Evolutionary conservation across 2,329 filamentous ascomycete species (phyloP).

Genomic region (Calonectria leucothoes): DNA sequence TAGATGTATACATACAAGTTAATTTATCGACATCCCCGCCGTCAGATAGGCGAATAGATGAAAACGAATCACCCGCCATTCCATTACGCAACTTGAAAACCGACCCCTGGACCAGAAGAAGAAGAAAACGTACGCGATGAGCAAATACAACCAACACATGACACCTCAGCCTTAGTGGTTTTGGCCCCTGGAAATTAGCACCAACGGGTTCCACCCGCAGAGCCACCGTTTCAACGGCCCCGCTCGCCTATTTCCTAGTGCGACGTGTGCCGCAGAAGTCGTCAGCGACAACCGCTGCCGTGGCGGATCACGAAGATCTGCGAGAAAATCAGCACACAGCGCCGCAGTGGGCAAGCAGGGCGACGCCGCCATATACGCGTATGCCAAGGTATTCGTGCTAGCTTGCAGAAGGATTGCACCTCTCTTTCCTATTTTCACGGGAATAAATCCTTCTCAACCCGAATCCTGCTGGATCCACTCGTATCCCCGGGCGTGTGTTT

Average conservation of each 20-base stretch:
- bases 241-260: not conserved
- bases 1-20: too few relatives aligned
- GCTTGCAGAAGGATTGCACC: too few relatives aligned
- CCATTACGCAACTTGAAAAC: not conserved
- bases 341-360: not conserved
- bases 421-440: not conserved
- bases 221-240: not conserved
- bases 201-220: not conserved
- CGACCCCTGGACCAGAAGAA: not conserved
- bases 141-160: not conserved
- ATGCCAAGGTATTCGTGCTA: too few relatives aligned
- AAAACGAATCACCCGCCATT: not conserved
- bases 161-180: not conserved
- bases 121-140: not conserved
- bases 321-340: not conserved
- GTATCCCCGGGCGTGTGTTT: not conserved
- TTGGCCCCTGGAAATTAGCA: not conserved
- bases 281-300: not conserved
- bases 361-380: not conserved
- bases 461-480: not conserved
- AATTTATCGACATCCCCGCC: not conserved
- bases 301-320: not conserved
- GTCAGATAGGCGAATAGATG: not conserved
- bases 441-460: not conserved
- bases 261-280: not conserved